phyloP scores from a whole-genome alignment of 1,284 basidiomycete species.

The Stereum hirsutum region DNA sequence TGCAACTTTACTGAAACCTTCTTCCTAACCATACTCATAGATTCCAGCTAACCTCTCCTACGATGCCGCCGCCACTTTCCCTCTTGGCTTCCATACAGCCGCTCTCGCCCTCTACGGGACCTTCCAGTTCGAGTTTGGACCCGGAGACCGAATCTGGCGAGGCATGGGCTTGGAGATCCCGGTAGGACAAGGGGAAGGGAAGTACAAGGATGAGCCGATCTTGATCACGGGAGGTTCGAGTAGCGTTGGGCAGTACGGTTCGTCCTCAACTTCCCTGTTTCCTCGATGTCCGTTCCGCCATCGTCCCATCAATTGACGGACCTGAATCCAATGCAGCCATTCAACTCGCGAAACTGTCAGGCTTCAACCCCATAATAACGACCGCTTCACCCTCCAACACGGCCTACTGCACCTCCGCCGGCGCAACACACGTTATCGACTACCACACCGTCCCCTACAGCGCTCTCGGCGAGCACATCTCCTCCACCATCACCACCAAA shows the following conservation, averaged over 20 bases:
- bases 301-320: not conserved
- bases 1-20: too few relatives aligned
- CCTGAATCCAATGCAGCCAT: slow-evolving; percentile 12
- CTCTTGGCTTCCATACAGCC: slow-evolving; percentile 7
- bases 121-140: too few relatives aligned
- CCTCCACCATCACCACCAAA: slow-evolving; percentile 7
- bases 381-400: slow-evolving; percentile 25
- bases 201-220: slow-evolving; percentile 15
- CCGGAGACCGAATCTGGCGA: slow-evolving; percentile 3
- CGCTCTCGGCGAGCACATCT: slow-evolving; percentile 10
- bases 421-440: slow-evolving; percentile 28
- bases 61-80: slow-evolving; percentile 9
- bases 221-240: slow-evolving; percentile 21
- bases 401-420: slow-evolving; percentile 21
- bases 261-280: too few relatives aligned
- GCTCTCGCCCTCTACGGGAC: slow-evolving; percentile 5
- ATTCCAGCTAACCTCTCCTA: slow-evolving; percentile 9
- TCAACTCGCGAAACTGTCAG: slow-evolving; percentile 25
- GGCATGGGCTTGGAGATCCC: slow-evolving; percentile 5
- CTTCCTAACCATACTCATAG: too few relatives aligned
- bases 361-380: slow-evolving; percentile 25
- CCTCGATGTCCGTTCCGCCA: too few relatives aligned
- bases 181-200: slow-evolving; percentile 13
- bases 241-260: slow-evolving; percentile 21
- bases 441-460: slow-evolving; percentile 13